phyloP scores from a whole-genome alignment of 2,329 filamentous ascomycete genomes.

The Nothophaeocryptopus gaeumannii region DNA sequence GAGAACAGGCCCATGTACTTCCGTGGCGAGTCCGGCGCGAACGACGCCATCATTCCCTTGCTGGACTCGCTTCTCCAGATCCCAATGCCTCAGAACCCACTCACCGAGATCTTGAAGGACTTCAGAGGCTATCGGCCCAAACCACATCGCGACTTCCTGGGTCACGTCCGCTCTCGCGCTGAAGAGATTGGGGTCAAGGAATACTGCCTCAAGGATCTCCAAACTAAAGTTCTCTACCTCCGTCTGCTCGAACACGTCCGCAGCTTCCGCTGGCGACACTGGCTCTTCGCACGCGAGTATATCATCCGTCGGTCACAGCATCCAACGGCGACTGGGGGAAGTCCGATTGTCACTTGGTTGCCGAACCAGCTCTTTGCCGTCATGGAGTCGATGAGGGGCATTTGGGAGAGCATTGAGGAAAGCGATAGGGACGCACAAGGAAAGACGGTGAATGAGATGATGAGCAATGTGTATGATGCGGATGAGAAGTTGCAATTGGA shows the following conservation, averaged over 20 bases:
- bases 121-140: slow-evolving; percentile 87
- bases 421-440: slow-evolving; percentile 19
- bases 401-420: slow-evolving; percentile 45
- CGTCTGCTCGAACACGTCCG: slow-evolving; percentile 67
- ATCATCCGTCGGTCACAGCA: slow-evolving; percentile 75
- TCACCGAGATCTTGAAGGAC: slow-evolving; percentile 82
- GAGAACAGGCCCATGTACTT: slow-evolving; percentile 66
- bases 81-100: slow-evolving; percentile 81
- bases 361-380: slow-evolving; percentile 78
- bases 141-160: slow-evolving; percentile 82
- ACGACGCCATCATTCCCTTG: slow-evolving; percentile 86
- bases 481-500: slow-evolving; percentile 66
- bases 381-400: slow-evolving; percentile 64
- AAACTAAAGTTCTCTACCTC: slow-evolving; percentile 45
- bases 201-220: slow-evolving; percentile 45
- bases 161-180: slow-evolving; percentile 60
- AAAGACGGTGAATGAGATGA: slow-evolving; percentile 49
- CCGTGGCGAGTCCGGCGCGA: slow-evolving; percentile 88
- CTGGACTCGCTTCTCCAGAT: slow-evolving; percentile 85
- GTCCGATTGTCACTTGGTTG: slow-evolving; percentile 79
- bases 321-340: slow-evolving; percentile 75
- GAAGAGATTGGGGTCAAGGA: slow-evolving; percentile 55
- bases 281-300: slow-evolving; percentile 82
- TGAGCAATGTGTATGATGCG: slow-evolving; percentile 65
- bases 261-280: slow-evolving; percentile 80